Conservation (phyloP, 805 yeast genomes). For the Candida andamanensis region DNA sequence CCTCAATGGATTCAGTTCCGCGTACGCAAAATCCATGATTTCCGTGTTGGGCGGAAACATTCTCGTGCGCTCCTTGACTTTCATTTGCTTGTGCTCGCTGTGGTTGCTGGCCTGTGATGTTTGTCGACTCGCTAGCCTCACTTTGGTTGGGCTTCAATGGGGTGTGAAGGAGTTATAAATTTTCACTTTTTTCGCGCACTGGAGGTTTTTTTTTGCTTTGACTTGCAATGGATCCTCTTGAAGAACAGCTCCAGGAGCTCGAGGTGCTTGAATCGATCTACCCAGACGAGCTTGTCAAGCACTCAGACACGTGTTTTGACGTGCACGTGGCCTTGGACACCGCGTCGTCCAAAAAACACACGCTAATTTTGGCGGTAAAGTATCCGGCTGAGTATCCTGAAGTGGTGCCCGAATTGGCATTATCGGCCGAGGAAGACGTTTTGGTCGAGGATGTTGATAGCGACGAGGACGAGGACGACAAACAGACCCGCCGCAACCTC, state of each 20-base stretch:
- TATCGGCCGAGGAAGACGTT: conserved; percentile 30
- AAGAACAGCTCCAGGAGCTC: conserved; percentile 85
- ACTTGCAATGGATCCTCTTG: conserved; percentile 59
- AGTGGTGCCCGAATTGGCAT: conserved; percentile 54
- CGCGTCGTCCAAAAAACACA: conserved; percentile 53
- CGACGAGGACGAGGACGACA: conserved; percentile 36
- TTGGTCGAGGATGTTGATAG: conserved; percentile 20
- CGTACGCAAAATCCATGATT: conserved; percentile 81
- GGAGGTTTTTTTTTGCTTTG: background rate
- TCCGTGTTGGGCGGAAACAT: conserved; percentile 27
- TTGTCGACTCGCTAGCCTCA: background rate
- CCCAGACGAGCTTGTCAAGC: conserved; percentile 75
- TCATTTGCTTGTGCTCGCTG: background rate
- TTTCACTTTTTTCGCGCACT: too few relatives aligned
- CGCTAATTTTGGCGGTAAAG: conserved; percentile 51
- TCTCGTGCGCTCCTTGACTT: background rate
- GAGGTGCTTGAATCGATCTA: conserved; percentile 88
- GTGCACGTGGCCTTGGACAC: conserved; percentile 67
- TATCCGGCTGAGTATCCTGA: conserved; percentile 85
- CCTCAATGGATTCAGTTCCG: conserved; percentile 61
- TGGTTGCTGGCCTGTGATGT: background rate
- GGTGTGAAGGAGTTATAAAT: too few relatives aligned
- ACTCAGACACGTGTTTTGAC: conserved; percentile 35
- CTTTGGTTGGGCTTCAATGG: background rate
- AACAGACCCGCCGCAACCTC: conserved; percentile 40